These are phyloP conservation scores for Dissoconium aciculare DNA, from an alignment of 2,329 filamentous ascomycete genomes.

Conservation along the genomic window DNA sequence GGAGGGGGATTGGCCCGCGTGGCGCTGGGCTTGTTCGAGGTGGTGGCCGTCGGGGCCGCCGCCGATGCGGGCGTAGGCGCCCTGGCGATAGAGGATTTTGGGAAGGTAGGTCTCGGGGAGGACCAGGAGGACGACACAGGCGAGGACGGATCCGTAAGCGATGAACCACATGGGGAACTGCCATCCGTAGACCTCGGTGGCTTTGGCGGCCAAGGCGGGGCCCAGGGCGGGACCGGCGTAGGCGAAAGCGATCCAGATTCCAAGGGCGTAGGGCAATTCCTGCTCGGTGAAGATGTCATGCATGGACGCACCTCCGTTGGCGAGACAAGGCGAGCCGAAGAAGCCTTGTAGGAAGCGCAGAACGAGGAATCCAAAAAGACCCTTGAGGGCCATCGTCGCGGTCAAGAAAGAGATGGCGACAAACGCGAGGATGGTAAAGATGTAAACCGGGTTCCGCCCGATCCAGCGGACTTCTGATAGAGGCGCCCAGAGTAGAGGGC, in stretches of 20 bases:
- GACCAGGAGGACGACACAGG: constrained; percentile 41
- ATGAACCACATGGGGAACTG: constrained; percentile 48
- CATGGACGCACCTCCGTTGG: constrained; percentile 37
- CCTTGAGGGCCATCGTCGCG: constrained; percentile 35
- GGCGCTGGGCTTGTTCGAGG: not conserved
- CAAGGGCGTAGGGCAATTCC: constrained; percentile 29
- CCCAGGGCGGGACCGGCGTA: constrained; percentile 39
- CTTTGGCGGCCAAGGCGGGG: constrained; percentile 43
- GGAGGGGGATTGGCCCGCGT: too few species aligned
- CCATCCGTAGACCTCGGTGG: constrained; percentile 36
- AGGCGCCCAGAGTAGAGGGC: constrained; percentile 8
- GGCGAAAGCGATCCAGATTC: constrained; percentile 28
- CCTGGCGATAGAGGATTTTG: constrained; percentile 38
- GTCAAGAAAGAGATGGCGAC: constrained; percentile 2
- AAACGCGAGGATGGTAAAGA: constrained; percentile 5
- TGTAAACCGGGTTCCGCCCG: constrained; percentile 7
- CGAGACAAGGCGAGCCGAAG: constrained; percentile 50
- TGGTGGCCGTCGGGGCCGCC: not conserved
- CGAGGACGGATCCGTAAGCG: constrained; percentile 44
- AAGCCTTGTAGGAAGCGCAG: constrained; percentile 49
- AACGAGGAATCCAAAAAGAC: constrained; percentile 30
- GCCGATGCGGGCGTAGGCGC: constrained; percentile 1
- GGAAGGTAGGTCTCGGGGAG: constrained; percentile 44
- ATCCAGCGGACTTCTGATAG: constrained; percentile 7
- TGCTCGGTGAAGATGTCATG: constrained; percentile 28